Percentiles rank a stretch among this genome's conserved stretches.
Evolutionary conservation across 2,329 filamentous ascomycete species (phyloP).

Genomic region (Aschersonia sp.): DNA sequence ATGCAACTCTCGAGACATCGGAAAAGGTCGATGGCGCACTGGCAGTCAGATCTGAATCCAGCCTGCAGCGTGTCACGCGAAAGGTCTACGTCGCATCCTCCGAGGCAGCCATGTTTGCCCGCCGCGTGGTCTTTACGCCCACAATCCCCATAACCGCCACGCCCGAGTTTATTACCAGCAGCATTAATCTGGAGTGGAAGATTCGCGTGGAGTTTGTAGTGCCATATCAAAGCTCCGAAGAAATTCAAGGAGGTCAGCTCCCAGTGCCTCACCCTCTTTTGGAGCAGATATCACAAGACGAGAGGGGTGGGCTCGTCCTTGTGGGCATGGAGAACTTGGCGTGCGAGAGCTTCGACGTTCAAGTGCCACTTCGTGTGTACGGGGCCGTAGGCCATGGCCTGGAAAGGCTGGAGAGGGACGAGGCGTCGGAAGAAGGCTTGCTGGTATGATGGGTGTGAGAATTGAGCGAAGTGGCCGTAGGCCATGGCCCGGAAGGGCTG

Average conservation of each 20-base stretch:
- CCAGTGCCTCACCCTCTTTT: constrained; percentile 37
- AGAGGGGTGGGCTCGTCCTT: constrained; percentile 57
- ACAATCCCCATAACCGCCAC: constrained; percentile 74
- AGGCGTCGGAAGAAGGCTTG: constrained; percentile 32
- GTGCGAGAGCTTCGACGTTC: constrained; percentile 84
- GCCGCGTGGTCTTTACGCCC: constrained; percentile 65
- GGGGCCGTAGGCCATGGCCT: constrained; percentile 43
- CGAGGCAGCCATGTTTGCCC: constrained; percentile 70
- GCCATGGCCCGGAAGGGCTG: too few species aligned
- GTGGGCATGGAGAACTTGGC: constrained; percentile 65
- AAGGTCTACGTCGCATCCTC: constrained; percentile 65
- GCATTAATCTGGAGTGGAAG: constrained; percentile 77
- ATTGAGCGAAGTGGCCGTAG: too few species aligned
- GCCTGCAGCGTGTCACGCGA: constrained; percentile 74
- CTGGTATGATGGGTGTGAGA: constrained; percentile 14
- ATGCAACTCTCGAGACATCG: constrained; percentile 70
- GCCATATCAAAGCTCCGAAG: constrained; percentile 31
- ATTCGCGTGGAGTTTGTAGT: constrained; percentile 88
- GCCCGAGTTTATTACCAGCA: constrained; percentile 83
- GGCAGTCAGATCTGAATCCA: constrained; percentile 71
- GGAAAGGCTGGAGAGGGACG: constrained; percentile 40
- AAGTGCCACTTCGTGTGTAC: constrained; percentile 73
- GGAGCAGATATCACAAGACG: constrained; percentile 66
- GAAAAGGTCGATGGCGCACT: constrained; percentile 71
- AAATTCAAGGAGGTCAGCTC: constrained; percentile 8